phyloP scores from a whole-genome alignment of 225 moss, liverwort and hornwort species.

The Bryoerythrophyllum caledonicum region DNA sequence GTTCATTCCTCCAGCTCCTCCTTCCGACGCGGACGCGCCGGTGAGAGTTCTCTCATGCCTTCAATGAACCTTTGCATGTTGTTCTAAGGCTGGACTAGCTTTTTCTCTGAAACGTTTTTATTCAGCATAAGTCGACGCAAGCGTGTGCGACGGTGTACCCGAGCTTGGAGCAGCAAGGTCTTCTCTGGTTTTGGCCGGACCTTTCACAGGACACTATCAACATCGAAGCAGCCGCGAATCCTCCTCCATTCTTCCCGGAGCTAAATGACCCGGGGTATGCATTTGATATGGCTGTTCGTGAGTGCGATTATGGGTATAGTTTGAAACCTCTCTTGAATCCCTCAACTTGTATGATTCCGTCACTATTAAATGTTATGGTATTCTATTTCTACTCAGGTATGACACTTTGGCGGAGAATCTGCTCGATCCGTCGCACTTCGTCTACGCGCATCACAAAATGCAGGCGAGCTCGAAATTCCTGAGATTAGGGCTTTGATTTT shows the following conservation, averaged over 20 bases:
- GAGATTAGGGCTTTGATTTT: no score
- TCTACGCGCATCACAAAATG: not conserved
- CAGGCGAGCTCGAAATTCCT: not conserved
- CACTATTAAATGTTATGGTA: no score
- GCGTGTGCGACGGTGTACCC: no score
- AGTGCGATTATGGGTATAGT: not conserved
- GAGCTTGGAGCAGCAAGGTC: no score
- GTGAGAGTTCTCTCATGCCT: no score
- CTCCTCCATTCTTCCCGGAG: not conserved
- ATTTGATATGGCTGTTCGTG: not conserved
- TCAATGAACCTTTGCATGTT: no score
- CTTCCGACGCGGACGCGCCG: no score
- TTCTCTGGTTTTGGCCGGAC: constrained; percentile 5
- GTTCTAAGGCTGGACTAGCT: no score
- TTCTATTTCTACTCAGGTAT: not conserved
- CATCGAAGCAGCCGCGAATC: not conserved
- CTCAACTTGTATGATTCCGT: not conserved
- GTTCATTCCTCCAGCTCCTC: no score
- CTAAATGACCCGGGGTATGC: no score
- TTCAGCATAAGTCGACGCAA: no score
- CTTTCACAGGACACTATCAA: not conserved
- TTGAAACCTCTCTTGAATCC: not conserved
- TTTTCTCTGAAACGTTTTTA: no score
- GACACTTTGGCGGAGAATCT: not conserved
- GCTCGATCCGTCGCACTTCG: not conserved